Evolutionary conservation across 1,284 basidiomycete species (phyloP).

Genomic region (Apiotrichum gamsii): DNA sequence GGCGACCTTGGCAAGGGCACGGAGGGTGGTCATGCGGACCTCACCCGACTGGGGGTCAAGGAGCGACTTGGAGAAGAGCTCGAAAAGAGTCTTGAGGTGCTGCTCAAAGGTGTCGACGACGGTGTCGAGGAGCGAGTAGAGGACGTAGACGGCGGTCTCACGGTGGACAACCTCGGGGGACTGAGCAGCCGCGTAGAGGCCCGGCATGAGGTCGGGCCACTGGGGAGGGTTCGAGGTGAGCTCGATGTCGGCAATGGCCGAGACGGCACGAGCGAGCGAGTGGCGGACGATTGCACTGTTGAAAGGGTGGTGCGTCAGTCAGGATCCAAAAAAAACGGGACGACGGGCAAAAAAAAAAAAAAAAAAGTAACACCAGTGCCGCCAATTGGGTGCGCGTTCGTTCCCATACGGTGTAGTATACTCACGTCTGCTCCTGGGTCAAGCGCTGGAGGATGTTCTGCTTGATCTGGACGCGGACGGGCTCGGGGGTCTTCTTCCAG

Average conservation of each 20-base stretch:
- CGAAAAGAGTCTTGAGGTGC: constrained; percentile 72
- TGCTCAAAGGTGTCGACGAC: constrained; percentile 81
- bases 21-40: constrained; percentile 84
- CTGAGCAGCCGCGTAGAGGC: constrained; percentile 72
- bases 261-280: constrained; percentile 83
- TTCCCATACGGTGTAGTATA: constrained; percentile 9
- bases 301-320: background rate
- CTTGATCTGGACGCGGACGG: constrained; percentile 80
- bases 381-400: too few relatives aligned
- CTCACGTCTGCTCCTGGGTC: constrained; percentile 70
- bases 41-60: constrained; percentile 82
- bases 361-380: too few relatives aligned
- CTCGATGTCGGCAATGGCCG: constrained; percentile 87
- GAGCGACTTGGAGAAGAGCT: constrained; percentile 72
- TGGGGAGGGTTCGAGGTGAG: constrained; percentile 60
- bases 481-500: constrained; percentile 69
- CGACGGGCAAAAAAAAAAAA: background rate
- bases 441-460: constrained; percentile 71
- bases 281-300: constrained; percentile 77
- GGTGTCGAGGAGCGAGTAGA: constrained; percentile 86
- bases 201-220: constrained; percentile 86
- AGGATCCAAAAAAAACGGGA: background rate
- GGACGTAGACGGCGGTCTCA: constrained; percentile 85
- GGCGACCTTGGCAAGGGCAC: constrained; percentile 83
- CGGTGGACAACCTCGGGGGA: constrained; percentile 68